Conservation (phyloP, 148 eudicot genomes). For the Silene uniflora region DNA sequence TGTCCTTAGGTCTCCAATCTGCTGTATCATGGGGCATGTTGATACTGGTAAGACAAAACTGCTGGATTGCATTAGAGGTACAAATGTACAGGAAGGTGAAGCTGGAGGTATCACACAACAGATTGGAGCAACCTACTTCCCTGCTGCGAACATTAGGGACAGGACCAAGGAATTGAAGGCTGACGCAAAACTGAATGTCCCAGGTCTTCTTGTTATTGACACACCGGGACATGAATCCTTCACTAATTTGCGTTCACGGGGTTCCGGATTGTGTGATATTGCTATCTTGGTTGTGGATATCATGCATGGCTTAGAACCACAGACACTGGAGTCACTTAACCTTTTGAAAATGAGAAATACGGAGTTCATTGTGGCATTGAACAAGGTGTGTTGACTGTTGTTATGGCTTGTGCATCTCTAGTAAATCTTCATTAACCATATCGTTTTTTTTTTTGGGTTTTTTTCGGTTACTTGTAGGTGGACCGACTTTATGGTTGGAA, state of each 20-base stretch:
- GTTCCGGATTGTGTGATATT: slow-evolving; percentile 93
- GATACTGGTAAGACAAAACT: too few species aligned
- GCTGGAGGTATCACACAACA: too few species aligned
- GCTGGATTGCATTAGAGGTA: too few species aligned
- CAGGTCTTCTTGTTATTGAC: slow-evolving; percentile 88
- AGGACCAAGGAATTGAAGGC: too few species aligned
- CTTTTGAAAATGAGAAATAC: slow-evolving; percentile 86
- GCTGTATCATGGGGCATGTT: too few species aligned
- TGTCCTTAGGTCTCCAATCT: too few species aligned
- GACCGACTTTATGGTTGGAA: too few species aligned
- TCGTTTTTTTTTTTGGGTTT: not conserved
- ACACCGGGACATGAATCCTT: slow-evolving; percentile 97
- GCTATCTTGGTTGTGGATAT: slow-evolving; percentile 35
- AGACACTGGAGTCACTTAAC: slow-evolving; percentile 89
- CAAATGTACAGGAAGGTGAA: too few species aligned
- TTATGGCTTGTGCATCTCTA: not conserved
- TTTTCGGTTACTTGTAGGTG: slow-evolving; percentile 37
- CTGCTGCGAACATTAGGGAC: too few species aligned
- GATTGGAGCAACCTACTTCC: too few species aligned
- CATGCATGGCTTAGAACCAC: slow-evolving; percentile 88
- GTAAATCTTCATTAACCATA: not conserved
- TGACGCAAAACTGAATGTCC: slow-evolving; percentile 46
- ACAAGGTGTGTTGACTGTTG: slow-evolving; percentile 51
- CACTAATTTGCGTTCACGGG: slow-evolving; percentile 77
- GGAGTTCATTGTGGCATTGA: slow-evolving; percentile 85